Conservation (phyloP, 2,329 filamentous ascomycete genomes). For the Xylaria sp. region DNA sequence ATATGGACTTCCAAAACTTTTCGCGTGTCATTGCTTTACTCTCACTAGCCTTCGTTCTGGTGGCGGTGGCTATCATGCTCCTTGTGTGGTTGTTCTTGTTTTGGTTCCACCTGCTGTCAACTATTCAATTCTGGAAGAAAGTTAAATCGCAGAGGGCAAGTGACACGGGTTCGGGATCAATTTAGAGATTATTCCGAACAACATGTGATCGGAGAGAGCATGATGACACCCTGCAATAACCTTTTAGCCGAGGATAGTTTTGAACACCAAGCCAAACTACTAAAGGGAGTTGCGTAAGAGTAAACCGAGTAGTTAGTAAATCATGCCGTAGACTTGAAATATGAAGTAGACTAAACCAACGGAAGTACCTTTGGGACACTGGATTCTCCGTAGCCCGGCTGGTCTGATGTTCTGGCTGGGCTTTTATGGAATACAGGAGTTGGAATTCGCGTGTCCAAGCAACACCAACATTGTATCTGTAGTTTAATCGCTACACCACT, state of each 20-base stretch:
- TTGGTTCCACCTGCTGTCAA: conserved; percentile 42
- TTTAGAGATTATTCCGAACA: not conserved
- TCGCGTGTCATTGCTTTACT: not conserved
- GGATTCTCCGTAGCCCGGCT: too few species aligned
- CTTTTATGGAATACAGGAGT: too few species aligned
- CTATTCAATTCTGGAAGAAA: conserved; percentile 31
- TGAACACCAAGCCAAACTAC: not conserved
- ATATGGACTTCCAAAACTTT: not conserved
- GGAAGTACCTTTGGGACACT: too few species aligned
- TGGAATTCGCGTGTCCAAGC: too few species aligned
- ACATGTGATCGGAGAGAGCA: not conserved
- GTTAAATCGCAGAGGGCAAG: conserved; percentile 2
- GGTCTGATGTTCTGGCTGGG: too few species aligned
- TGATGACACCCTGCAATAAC: not conserved
- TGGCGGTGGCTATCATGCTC: conserved; percentile 30
- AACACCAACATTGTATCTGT: too few species aligned
- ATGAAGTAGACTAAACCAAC: too few species aligned
- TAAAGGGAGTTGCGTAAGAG: not conserved
- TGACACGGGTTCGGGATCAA: not conserved
- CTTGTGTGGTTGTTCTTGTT: conserved; percentile 41
- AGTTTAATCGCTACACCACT: too few species aligned
- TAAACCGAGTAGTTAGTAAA: not conserved
- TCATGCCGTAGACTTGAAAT: too few species aligned
- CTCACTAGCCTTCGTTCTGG: not conserved
- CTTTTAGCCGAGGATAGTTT: too few species aligned